phyloP scores from a whole-genome alignment of 495 filamentous ascomycete genomes.

The Lepraria neglecta region DNA sequence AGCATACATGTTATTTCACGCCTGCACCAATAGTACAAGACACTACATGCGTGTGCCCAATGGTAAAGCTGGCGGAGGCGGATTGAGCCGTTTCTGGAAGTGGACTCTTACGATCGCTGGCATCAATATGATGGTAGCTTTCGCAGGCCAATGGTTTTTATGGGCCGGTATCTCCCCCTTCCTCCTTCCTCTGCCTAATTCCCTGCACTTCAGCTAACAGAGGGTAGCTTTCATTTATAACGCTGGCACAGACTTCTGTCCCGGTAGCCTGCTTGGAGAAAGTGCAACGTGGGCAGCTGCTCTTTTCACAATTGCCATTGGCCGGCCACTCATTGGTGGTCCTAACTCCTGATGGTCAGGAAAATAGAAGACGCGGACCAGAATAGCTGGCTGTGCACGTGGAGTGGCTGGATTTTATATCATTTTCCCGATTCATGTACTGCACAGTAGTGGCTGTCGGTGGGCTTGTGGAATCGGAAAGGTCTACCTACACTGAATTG shows the following conservation, averaged over 20 bases:
- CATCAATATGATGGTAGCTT: slow-evolving; percentile 6
- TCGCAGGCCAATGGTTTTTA: slow-evolving; percentile 4
- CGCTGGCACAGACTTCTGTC: background rate
- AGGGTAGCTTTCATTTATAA: background rate
- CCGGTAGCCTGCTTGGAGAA: background rate
- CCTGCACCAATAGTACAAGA: background rate
- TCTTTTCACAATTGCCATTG: background rate
- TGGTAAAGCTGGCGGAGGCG: background rate
- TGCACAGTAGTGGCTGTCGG: too few relatives aligned
- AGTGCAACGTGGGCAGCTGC: slow-evolving; percentile 3
- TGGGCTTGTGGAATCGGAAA: too few relatives aligned
- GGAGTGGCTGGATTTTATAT: too few relatives aligned
- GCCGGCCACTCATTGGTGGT: background rate
- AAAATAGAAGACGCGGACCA: too few relatives aligned
- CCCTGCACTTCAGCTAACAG: background rate
- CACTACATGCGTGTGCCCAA: background rate
- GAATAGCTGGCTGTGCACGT: too few relatives aligned
- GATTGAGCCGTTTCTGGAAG: background rate
- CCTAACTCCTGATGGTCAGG: background rate
- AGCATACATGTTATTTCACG: background rate
- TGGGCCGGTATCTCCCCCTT: background rate
- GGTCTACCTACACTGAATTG: too few relatives aligned
- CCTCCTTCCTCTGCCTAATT: background rate
- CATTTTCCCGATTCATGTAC: too few relatives aligned
- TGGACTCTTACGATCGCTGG: background rate